Percentiles rank a stretch among this genome's conserved stretches.
These are phyloP conservation scores for Seiridium unicorne DNA, from an alignment of 2,329 filamentous ascomycete genomes.

Conservation along the genomic window DNA sequence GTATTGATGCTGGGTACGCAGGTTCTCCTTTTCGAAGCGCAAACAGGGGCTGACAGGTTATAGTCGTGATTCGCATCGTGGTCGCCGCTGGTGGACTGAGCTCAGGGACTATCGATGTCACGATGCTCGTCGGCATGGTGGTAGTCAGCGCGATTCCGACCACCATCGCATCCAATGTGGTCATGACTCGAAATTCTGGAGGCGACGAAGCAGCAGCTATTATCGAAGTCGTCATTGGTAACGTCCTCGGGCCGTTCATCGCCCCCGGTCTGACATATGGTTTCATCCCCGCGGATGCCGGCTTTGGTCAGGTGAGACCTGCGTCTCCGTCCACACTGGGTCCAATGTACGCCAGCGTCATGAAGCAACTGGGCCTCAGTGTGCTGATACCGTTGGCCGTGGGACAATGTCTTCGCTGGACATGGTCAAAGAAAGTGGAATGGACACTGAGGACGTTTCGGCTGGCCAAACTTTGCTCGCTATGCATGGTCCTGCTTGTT, in stretches of 20 bases:
- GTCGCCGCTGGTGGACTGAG: constrained; percentile 45
- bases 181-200: constrained; percentile 69
- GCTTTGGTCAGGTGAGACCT: constrained; percentile 56
- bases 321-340: constrained; percentile 51
- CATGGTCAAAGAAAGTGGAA: constrained; percentile 48
- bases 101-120: constrained; percentile 58
- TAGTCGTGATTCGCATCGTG: constrained; percentile 45
- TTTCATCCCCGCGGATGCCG: constrained; percentile 51
- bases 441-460: constrained; percentile 53
- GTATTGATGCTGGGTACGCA: constrained; percentile 55
- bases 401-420: constrained; percentile 58
- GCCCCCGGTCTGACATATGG: constrained; percentile 63
- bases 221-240: constrained; percentile 69
- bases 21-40: too few species aligned
- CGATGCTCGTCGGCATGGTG: constrained; percentile 66
- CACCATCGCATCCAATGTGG: constrained; percentile 70
- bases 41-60: background rate
- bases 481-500: constrained; percentile 45
- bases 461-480: constrained; percentile 45
- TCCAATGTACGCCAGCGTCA: constrained; percentile 63
- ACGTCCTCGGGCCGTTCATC: constrained; percentile 67
- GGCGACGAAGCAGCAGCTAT: constrained; percentile 66
- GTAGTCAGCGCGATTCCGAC: constrained; percentile 68
- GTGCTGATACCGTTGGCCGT: constrained; percentile 63
- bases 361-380: constrained; percentile 66